These are phyloP conservation scores for Albatrellus sp. DNA, from an alignment of 1,284 basidiomycete species.

Conservation along the genomic window DNA sequence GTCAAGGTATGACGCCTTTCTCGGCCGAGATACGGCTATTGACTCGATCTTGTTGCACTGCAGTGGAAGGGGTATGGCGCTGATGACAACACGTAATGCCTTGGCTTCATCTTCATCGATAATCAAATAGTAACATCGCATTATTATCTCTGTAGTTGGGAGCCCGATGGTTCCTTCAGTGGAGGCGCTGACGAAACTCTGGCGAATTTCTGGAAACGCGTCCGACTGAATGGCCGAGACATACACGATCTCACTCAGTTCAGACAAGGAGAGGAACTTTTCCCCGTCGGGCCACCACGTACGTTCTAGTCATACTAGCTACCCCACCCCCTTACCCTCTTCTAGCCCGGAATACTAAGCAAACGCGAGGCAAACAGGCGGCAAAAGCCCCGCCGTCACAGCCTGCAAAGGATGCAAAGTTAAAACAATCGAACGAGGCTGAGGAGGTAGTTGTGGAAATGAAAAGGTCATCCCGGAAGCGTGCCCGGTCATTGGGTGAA, in stretches of 20 bases:
- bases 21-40: neutral
- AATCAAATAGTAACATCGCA: too few relatives aligned
- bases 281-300: slow-evolving; percentile 48
- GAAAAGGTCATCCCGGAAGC: neutral
- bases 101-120: too few relatives aligned
- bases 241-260: slow-evolving; percentile 34
- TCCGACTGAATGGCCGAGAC: slow-evolving; percentile 38
- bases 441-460: neutral
- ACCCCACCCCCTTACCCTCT: neutral
- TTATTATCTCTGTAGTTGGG: slow-evolving; percentile 39
- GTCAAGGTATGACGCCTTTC: slow-evolving; percentile 35
- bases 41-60: slow-evolving; percentile 30
- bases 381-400: neutral
- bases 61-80: slow-evolving; percentile 59
- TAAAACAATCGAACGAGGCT: neutral
- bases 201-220: slow-evolving; percentile 46
- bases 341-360: slow-evolving; percentile 3
- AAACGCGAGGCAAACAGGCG: neutral
- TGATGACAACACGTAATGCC: slow-evolving; percentile 56
- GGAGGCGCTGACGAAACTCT: slow-evolving; percentile 44
- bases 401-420: neutral
- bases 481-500: neutral
- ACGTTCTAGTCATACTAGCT: slow-evolving; percentile 10
- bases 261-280: slow-evolving; percentile 39
- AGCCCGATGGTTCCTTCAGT: slow-evolving; percentile 48